Evolutionary conservation across 2,329 filamentous ascomycete species (phyloP).

Genomic region (Chrysosporium queenslandicum): DNA sequence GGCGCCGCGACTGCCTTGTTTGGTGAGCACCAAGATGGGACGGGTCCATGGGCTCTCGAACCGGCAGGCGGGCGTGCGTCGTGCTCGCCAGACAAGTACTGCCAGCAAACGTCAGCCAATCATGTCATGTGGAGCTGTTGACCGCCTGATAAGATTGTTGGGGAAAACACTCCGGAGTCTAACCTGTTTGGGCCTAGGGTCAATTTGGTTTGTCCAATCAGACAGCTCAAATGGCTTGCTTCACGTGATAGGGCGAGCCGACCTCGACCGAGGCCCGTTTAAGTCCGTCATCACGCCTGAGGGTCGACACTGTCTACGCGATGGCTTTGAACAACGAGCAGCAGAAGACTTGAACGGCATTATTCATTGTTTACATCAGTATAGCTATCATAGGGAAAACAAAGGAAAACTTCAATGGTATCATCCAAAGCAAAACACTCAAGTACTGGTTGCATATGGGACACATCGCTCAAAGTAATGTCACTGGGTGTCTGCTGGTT

Average conservation of each 20-base stretch:
- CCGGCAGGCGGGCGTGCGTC: neutral
- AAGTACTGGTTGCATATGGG: neutral
- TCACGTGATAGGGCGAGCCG: neutral
- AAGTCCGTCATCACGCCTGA: no score
- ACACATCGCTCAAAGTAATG: slow-evolving; percentile 5
- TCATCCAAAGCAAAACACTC: slow-evolving; percentile 12
- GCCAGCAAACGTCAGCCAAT: slow-evolving; percentile 5
- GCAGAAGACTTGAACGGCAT: neutral
- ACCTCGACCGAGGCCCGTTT: neutral
- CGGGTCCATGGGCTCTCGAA: neutral
- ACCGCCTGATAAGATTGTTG: slow-evolving; percentile 13
- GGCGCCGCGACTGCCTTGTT: neutral
- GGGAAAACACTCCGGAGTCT: neutral
- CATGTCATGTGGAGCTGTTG: neutral
- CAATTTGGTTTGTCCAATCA: neutral
- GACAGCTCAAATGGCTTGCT: neutral
- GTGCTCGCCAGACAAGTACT: neutral
- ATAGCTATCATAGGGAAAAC: slow-evolving; percentile 3
- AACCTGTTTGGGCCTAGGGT: neutral
- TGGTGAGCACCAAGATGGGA: neutral
- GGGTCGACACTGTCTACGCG: no score
- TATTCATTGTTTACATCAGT: neutral
- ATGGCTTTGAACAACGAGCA: neutral
- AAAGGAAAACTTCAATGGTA: slow-evolving; percentile 6
- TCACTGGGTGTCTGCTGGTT: slow-evolving; percentile 3